A percentile compares a stretch with the other conserved stretches of the same genome.
Evolutionary conservation across 73 alveolate genomes (phyloP).

Genomic region (Blepharisma japonicum): DNA sequence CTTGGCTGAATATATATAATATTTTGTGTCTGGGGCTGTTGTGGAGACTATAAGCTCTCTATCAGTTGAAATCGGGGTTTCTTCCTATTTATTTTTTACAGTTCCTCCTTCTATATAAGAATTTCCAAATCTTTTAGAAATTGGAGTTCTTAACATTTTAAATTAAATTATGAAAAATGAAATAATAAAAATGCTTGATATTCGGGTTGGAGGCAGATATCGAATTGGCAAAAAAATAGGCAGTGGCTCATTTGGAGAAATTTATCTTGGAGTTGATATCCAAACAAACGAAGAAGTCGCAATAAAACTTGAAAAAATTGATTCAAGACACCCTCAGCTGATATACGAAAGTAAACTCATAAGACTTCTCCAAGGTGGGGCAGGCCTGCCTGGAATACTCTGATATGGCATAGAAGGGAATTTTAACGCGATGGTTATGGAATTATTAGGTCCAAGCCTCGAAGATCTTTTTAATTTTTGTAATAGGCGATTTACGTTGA

Average conservation of each 20-base stretch:
- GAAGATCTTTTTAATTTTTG: constrained; percentile 70
- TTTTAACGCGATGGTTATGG: constrained; percentile 67
- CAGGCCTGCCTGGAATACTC: constrained; percentile 41
- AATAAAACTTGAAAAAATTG: constrained; percentile 28
- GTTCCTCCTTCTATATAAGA: too few relatives aligned
- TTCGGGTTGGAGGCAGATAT: constrained; percentile 80
- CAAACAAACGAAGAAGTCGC: constrained; percentile 31
- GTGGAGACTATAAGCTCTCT: too few relatives aligned
- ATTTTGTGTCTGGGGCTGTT: too few relatives aligned
- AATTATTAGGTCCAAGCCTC: constrained; percentile 75
- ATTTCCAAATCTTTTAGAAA: too few relatives aligned
- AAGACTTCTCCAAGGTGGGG: constrained; percentile 47
- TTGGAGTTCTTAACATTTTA: too few relatives aligned
- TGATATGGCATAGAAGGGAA: constrained; percentile 74
- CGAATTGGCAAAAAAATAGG: constrained; percentile 60
- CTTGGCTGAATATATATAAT: too few relatives aligned
- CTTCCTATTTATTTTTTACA: too few relatives aligned
- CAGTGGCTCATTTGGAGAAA: constrained; percentile 41
- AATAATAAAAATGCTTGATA: constrained; percentile 32
- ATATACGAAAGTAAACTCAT: constrained; percentile 74
- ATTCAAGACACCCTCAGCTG: constrained; percentile 64
- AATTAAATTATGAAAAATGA: too few relatives aligned
- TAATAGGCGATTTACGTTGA: constrained; percentile 63
- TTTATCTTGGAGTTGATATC: constrained; percentile 33
- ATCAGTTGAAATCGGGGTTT: too few relatives aligned